A percentile compares a stretch with the other conserved stretches of the same genome.
Conservation (phyloP, 257 asterid species). For the Linderniella brevidens region DNA sequence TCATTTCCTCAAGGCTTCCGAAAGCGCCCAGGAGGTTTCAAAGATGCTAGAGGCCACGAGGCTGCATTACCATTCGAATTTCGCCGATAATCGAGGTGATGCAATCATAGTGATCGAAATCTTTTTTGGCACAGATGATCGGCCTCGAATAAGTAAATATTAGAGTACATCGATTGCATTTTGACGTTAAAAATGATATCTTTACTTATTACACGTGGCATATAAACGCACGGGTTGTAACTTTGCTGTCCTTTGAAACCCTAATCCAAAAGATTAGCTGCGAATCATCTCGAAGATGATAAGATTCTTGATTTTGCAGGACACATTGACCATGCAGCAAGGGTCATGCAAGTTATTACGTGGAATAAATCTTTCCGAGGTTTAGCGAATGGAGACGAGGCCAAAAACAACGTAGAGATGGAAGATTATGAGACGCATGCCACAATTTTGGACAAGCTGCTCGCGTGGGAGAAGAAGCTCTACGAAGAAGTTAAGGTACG, state of each 20-base stretch:
- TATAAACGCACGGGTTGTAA: too few relatives aligned
- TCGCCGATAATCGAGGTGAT: slow-evolving; percentile 91
- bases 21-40: slow-evolving; percentile 76
- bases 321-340: slow-evolving; percentile 84
- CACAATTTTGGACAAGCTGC: slow-evolving; percentile 81
- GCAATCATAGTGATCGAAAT: background rate
- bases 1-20: slow-evolving; percentile 77
- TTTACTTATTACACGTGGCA: slow-evolving; percentile 1
- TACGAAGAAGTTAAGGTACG: slow-evolving; percentile 93
- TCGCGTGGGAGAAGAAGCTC: slow-evolving; percentile 98
- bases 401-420: slow-evolving; percentile 31
- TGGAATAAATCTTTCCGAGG: slow-evolving; percentile 93
- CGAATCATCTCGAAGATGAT: too few relatives aligned
- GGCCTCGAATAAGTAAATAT: background rate
- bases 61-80: slow-evolving; percentile 88
- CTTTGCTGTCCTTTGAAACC: too few relatives aligned
- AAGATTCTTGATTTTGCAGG: slow-evolving; percentile 36
- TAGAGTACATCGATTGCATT: background rate
- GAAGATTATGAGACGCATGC: slow-evolving; percentile 88
- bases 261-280: too few relatives aligned
- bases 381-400: slow-evolving; percentile 38
- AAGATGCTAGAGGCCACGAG: slow-evolving; percentile 91
- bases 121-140: background rate
- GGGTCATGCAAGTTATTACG: slow-evolving; percentile 94
- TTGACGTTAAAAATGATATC: background rate